Conservation (phyloP, 106 monocot genomes). For the Alisma plantagoaquatica region DNA sequence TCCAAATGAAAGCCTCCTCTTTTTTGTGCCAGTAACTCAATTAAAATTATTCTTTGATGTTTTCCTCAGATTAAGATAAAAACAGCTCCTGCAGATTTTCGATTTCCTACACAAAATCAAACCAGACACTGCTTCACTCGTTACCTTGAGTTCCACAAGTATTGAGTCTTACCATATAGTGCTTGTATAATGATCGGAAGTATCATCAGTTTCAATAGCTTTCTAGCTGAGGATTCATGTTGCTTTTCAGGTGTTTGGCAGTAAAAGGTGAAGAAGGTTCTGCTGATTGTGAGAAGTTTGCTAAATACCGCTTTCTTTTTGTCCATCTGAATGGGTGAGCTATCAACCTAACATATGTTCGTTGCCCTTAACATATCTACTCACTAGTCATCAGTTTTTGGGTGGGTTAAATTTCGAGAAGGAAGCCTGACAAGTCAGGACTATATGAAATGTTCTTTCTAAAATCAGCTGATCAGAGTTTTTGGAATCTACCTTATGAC, state of each 20-base stretch:
- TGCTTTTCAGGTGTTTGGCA: slow-evolving; percentile 36
- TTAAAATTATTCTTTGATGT: too few relatives aligned
- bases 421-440: too few relatives aligned
- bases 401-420: background rate
- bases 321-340: slow-evolving; percentile 51
- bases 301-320: slow-evolving; percentile 40
- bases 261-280: slow-evolving; percentile 51
- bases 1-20: too few relatives aligned
- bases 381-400: background rate
- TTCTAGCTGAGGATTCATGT: background rate
- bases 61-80: slow-evolving; percentile 19
- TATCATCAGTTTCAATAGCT: background rate
- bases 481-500: background rate
- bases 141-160: slow-evolving; percentile 36
- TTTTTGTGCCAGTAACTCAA: too few relatives aligned
- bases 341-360: background rate
- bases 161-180: background rate
- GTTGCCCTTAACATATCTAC: background rate
- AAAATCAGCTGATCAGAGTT: background rate
- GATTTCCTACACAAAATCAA: slow-evolving; percentile 52
- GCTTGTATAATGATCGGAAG: background rate
- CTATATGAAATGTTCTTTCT: too few relatives aligned
- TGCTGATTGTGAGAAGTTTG: slow-evolving; percentile 38
- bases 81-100: slow-evolving; percentile 49
- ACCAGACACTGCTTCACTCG: slow-evolving; percentile 44